Evolutionary conservation across 139 green algal species (phyloP).

Genomic region (Pleodorina starrii): DNA sequence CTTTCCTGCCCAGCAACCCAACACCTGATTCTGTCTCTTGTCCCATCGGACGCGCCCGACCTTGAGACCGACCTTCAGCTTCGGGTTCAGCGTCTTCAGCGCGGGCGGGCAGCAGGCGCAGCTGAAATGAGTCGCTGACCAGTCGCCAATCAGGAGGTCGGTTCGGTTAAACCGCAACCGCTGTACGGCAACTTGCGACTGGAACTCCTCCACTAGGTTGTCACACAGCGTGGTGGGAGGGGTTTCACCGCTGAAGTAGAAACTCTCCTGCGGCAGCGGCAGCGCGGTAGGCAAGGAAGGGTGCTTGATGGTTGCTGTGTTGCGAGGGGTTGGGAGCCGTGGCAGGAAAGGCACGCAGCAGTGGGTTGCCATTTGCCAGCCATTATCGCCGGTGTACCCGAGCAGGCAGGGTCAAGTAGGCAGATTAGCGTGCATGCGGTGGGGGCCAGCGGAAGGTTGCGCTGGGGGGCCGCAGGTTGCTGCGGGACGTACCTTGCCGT

Average conservation of each 20-base stretch:
- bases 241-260: background rate
- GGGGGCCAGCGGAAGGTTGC: too few species aligned
- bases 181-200: background rate
- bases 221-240: slow-evolving; percentile 4
- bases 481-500: background rate
- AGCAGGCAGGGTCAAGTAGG: background rate
- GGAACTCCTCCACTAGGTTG: background rate
- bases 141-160: slow-evolving; percentile 11
- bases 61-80: slow-evolving; percentile 26
- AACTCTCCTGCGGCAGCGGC: slow-evolving; percentile 14
- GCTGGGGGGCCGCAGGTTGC: too few species aligned
- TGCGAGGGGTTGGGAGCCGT: too few species aligned
- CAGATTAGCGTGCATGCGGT: too few species aligned
- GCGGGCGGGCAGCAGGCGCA: background rate
- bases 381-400: too few species aligned
- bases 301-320: background rate
- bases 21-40: too few species aligned
- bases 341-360: too few species aligned
- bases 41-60: too few species aligned
- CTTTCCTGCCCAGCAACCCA: too few species aligned
- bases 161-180: background rate
- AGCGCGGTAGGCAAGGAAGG: too few species aligned
- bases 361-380: too few species aligned
- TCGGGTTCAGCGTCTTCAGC: slow-evolving; percentile 1
- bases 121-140: slow-evolving; percentile 3